Evolutionary conservation across 1,284 basidiomycete genomes (phyloP).

Genomic region (Meripilus lineatus): DNA sequence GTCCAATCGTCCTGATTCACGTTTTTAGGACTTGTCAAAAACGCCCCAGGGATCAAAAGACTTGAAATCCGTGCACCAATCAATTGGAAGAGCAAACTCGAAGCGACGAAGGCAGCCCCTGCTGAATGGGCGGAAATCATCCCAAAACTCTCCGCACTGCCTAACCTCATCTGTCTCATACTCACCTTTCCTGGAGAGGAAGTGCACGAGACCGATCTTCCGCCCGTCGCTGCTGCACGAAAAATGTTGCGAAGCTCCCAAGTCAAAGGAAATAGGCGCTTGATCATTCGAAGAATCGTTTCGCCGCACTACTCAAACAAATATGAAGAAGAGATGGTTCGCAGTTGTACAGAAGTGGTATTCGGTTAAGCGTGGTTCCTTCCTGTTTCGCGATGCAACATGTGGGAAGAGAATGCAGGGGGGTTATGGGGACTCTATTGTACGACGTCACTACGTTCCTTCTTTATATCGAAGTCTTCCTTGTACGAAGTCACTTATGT

Average conservation of each 20-base stretch:
- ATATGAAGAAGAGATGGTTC: not conserved
- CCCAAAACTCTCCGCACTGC: conserved; percentile 1
- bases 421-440: no score
- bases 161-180: conserved; percentile 4
- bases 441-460: no score
- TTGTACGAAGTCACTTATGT: no score
- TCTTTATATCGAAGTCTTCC: no score
- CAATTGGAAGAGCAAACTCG: not conserved
- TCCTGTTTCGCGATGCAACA: no score
- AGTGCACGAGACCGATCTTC: conserved; percentile 1
- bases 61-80: conserved; percentile 9
- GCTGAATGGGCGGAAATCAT: conserved; percentile 8
- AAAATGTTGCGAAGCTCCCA: conserved; percentile 2
- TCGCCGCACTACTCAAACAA: conserved; percentile 4
- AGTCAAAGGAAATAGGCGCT: conserved; percentile 1
- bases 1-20: not conserved
- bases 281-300: conserved; percentile 6
- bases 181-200: conserved; percentile 8
- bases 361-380: not conserved
- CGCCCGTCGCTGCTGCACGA: conserved; percentile 5
- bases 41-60: conserved; percentile 4
- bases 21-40: conserved; percentile 5
- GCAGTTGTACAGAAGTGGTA: conserved; percentile 2
- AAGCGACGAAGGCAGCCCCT: conserved; percentile 6
- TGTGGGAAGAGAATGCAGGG: no score